phyloP scores from a whole-genome alignment of 2,329 filamentous ascomycete genomes.

The Basipetospora chlamydospora region DNA sequence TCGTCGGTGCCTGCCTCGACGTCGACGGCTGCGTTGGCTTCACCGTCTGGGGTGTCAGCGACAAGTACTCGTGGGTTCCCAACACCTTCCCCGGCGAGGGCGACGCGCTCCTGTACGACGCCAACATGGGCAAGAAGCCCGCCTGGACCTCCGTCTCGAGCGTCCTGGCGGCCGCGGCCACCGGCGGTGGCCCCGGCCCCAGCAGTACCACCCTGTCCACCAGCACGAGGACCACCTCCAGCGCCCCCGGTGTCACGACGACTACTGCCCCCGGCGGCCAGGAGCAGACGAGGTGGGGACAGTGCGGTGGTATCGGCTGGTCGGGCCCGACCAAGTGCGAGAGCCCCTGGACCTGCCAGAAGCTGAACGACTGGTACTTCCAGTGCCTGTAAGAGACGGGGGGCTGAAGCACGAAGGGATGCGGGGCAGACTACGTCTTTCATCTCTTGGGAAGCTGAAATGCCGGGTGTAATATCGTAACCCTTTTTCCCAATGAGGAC shows the following conservation, averaged over 20 bases:
- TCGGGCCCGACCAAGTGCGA: slow-evolving; percentile 21
- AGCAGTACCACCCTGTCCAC: background rate
- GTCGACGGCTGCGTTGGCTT: slow-evolving; percentile 48
- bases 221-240: slow-evolving; percentile 1
- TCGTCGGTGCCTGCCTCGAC: slow-evolving; percentile 39
- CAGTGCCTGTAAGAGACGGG: slow-evolving; percentile 25
- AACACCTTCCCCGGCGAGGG: slow-evolving; percentile 5
- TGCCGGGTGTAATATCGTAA: too few species aligned
- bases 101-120: slow-evolving; percentile 1
- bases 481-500: too few species aligned
- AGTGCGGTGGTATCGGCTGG: slow-evolving; percentile 23
- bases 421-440: too few species aligned
- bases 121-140: background rate
- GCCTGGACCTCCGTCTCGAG: slow-evolving; percentile 18
- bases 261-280: slow-evolving; percentile 12
- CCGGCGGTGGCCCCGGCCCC: background rate
- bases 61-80: slow-evolving; percentile 6
- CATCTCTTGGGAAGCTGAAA: too few species aligned
- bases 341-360: slow-evolving; percentile 20
- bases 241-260: slow-evolving; percentile 1
- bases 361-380: slow-evolving; percentile 23
- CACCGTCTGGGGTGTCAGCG: slow-evolving; percentile 27
- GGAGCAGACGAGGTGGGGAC: slow-evolving; percentile 16
- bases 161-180: slow-evolving; percentile 17
- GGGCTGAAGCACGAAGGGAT: too few species aligned